Base-by-base conservation (phyloP, 2,329 filamentous ascomycete genomes). In the Pseudonectria buxi region DNA sequence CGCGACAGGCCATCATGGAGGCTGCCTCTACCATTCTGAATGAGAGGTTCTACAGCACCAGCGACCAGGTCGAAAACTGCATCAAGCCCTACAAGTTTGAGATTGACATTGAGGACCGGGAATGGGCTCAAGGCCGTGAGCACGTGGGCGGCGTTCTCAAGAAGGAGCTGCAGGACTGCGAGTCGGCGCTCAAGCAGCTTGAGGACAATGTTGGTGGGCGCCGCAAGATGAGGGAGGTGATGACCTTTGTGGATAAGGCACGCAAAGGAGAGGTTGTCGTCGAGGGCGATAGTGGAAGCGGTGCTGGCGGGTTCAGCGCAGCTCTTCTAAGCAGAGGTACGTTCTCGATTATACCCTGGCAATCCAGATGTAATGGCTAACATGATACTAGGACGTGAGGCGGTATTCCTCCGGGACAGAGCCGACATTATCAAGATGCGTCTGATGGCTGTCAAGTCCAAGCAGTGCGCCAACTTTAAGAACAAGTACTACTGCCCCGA, bases 41-140 rank as follows among this genome's bases (percentile, higher is more conserved):
- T 46, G 92, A 98, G 53, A 75, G 90, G 11, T 95, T 94, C 45
- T 96, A 95, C 64, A 92, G 90, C 62, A 98, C 94, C 1, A 92
- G 86, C 44, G 94, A 98, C 54, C 92, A 96, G 63, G 86, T 98
- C 1, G 92, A 98, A 61, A 96, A 96, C 57, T 98, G 90, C 57
- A 94, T 98, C 63, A 98, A 98, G 62, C 92, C 94, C 0, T 98
- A 90, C 69, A 98, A 98, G 58, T 96, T 90, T 49, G 88, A 95
- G 44, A 94, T 98, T 39, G 92, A 98, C 51, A 81, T 98, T 29
- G 87, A 95, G 54, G 85, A 89, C 26, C 72, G 79, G 7, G 94
- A 98, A 58, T 98, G 92, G 92, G 61, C 71, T 4, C 78, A 84
- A 41, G 89, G 88, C 1, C 74, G 90, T 33, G 88, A 95, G 30